Conservation (phyloP, 2,329 filamentous ascomycete genomes). For the Exophiala viscosa region DNA sequence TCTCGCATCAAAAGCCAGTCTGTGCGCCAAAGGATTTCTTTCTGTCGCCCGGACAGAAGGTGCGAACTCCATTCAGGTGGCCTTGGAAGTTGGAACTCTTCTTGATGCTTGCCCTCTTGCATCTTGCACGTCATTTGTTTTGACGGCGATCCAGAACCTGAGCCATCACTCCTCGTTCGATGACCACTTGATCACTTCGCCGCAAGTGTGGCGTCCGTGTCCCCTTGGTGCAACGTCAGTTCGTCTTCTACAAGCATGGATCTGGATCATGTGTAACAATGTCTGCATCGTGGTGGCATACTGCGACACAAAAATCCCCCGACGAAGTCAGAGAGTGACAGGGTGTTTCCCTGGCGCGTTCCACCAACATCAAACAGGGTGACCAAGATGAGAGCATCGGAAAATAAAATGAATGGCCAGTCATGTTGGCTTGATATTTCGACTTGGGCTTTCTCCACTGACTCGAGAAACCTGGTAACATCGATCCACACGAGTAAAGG, state of each 20-base stretch:
- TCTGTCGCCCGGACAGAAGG: not conserved
- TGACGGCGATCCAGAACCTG: not conserved
- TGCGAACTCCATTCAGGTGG: not conserved
- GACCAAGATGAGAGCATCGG: too few relatives aligned
- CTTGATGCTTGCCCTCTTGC: not conserved
- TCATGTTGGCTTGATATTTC: too few relatives aligned
- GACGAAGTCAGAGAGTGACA: not conserved
- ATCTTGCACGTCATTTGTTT: not conserved
- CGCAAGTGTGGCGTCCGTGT: not conserved
- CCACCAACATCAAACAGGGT: not conserved
- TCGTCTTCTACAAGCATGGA: too few relatives aligned
- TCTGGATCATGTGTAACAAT: not conserved
- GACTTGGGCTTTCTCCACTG: too few relatives aligned
- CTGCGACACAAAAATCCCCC: constrained; percentile 11
- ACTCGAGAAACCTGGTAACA: too few relatives aligned
- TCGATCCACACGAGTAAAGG: too few relatives aligned
- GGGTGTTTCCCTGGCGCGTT: not conserved
- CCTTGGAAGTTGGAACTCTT: not conserved
- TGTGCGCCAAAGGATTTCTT: not conserved
- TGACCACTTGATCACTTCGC: not conserved
- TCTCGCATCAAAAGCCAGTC: not conserved
- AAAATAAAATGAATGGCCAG: too few relatives aligned
- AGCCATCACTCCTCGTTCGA: not conserved
- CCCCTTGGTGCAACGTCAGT: not conserved
- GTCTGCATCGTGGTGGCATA: not conserved